Conservation (phyloP, 2,329 filamentous ascomycete genomes). For the Beauveria pseudobassiana region DNA sequence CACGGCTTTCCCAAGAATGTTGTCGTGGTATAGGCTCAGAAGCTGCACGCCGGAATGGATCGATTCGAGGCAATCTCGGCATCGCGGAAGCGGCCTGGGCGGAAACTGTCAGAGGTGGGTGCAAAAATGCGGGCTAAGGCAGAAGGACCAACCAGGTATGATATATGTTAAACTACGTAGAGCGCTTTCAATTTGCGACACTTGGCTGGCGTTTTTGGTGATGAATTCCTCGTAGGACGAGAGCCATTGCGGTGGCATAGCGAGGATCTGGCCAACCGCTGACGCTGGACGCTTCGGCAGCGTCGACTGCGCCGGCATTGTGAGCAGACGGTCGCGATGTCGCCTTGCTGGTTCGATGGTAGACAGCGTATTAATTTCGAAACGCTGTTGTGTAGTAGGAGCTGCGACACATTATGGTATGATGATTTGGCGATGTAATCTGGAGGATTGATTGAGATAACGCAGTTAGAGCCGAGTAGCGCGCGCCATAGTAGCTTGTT, state of each 20-base stretch:
- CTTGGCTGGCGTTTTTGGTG: slow-evolving; percentile 86
- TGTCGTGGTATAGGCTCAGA: slow-evolving; percentile 87
- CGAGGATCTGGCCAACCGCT: slow-evolving; percentile 34
- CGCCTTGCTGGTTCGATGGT: no score
- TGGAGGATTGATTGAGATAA: no score
- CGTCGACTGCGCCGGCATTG: slow-evolving; percentile 12
- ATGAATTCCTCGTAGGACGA: slow-evolving; percentile 82
- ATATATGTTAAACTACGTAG: slow-evolving; percentile 91
- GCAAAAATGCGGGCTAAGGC: not conserved
- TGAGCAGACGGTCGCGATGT: not conserved
- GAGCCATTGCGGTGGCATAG: slow-evolving; percentile 58
- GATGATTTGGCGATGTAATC: no score
- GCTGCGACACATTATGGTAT: no score
- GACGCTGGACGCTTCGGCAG: slow-evolving; percentile 15
- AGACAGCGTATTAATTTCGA: no score
- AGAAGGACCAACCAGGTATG: slow-evolving; percentile 60
- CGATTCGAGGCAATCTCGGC: slow-evolving; percentile 89
- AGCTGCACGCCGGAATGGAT: slow-evolving; percentile 84
- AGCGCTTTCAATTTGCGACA: slow-evolving; percentile 91
- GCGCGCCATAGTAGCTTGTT: no score
- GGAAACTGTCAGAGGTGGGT: not conserved
- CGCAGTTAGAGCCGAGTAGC: no score
- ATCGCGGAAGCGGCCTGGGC: slow-evolving; percentile 72
- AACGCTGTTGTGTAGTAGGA: no score
- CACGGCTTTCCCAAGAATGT: slow-evolving; percentile 62